phyloP scores from a whole-genome alignment of 2,329 filamentous ascomycete species.

The Lecanicillium sp. region DNA sequence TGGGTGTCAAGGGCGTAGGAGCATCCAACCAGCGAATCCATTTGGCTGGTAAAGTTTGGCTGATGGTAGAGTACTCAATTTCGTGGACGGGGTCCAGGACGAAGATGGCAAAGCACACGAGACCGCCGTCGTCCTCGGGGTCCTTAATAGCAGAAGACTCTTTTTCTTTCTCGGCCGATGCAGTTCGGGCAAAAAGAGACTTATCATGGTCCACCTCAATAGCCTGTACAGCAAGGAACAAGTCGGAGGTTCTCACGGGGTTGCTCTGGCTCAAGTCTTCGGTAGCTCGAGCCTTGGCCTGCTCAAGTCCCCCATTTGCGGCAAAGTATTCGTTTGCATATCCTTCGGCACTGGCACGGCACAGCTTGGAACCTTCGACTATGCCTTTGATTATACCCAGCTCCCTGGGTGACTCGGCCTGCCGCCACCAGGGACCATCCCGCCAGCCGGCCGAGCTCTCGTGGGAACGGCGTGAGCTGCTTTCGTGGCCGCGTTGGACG shows the following conservation, averaged over 20 bases:
- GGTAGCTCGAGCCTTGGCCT: conserved; percentile 70
- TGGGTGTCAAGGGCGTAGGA: conserved; percentile 46
- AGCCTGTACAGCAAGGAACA: conserved; percentile 93
- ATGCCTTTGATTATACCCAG: conserved; percentile 73
- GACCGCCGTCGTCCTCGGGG: conserved; percentile 47
- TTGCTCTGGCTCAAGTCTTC: conserved; percentile 76
- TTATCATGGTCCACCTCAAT: conserved; percentile 57
- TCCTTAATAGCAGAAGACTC: conserved; percentile 43
- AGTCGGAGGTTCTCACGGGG: conserved; percentile 84
- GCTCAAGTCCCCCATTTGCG: conserved; percentile 67
- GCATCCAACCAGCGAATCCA: conserved; percentile 93
- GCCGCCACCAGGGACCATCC: conserved; percentile 95
- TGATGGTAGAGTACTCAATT: conserved; percentile 76
- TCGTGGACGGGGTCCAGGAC: conserved; percentile 84
- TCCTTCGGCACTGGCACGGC: conserved; percentile 77
- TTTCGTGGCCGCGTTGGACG: conserved; percentile 86
- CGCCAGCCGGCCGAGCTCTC: conserved; percentile 66
- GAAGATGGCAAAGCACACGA: conserved; percentile 68
- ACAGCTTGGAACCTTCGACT: conserved; percentile 83
- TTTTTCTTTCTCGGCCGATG: conserved; percentile 46
- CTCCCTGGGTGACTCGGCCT: conserved; percentile 59
- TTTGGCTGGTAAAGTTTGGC: conserved; percentile 71
- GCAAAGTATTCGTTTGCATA: conserved; percentile 83
- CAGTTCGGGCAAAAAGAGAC: conserved; percentile 57
- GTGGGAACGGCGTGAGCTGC: conserved; percentile 55